phyloP scores from a whole-genome alignment of 2,329 filamentous ascomycete species.

The Magnaporthales sp. region DNA sequence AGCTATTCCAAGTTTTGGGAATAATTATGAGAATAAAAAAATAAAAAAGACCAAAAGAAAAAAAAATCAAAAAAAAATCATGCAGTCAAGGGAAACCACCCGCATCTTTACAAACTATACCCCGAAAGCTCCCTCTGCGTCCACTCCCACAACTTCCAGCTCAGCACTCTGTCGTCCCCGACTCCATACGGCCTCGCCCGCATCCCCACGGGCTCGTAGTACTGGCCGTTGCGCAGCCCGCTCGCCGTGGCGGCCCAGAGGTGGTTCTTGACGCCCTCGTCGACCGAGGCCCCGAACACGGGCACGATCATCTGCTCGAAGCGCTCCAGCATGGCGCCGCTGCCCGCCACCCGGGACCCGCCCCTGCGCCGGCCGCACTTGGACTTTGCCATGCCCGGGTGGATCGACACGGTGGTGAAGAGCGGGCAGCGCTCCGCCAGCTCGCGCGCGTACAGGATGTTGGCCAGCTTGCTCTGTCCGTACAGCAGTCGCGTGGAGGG shows the following conservation, averaged over 20 bases:
- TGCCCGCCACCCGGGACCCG: constrained; percentile 10
- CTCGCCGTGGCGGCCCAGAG: constrained; percentile 31
- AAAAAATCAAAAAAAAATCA: neutral
- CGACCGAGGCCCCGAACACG: constrained; percentile 9
- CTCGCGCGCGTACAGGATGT: constrained; percentile 20
- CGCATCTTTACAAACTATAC: neutral
- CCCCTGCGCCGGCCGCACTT: constrained; percentile 8
- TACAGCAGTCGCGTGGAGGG: constrained; percentile 17
- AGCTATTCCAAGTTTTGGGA: too few species aligned
- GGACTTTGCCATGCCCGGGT: constrained; percentile 19
- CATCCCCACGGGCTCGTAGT: constrained; percentile 25
- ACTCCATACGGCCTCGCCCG: constrained; percentile 13
- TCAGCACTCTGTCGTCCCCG: constrained; percentile 19
- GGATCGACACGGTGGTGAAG: constrained; percentile 16
- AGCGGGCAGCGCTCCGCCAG: constrained; percentile 19
- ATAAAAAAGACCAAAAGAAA: neutral
- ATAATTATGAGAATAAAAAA: too few species aligned
- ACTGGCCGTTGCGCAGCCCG: constrained; percentile 21
- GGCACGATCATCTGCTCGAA: constrained; percentile 3
- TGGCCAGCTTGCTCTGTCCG: constrained; percentile 26
- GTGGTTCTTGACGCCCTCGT: constrained; percentile 29
- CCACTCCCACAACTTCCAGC: constrained; percentile 28
- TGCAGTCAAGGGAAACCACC: neutral
- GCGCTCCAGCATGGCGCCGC: constrained; percentile 6
- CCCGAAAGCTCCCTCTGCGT: constrained; percentile 18